Evolutionary conservation across 352 stramenopile genomes (phyloP).

Genomic region (Thalassiosira livingstoniorum): DNA sequence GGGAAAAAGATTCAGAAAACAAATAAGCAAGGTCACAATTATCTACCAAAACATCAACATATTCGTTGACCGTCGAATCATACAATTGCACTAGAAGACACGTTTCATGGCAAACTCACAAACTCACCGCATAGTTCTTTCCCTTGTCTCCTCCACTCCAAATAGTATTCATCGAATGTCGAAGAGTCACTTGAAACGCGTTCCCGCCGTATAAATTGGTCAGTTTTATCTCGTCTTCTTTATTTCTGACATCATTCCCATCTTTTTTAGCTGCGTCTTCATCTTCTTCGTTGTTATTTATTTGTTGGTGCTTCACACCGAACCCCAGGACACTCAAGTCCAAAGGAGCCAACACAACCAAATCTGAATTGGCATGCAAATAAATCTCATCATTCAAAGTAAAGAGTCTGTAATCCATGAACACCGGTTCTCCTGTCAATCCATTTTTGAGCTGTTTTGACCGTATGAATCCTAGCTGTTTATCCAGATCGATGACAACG

Average conservation of each 20-base stretch:
- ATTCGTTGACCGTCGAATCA: too few species aligned
- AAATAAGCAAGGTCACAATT: too few species aligned
- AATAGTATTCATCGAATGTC: constrained; percentile 46
- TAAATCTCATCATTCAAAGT: constrained; percentile 54
- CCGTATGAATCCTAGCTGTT: constrained; percentile 34
- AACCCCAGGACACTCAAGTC: constrained; percentile 35
- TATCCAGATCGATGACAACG: constrained; percentile 49
- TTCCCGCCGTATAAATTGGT: constrained; percentile 49
- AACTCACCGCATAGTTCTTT: constrained; percentile 57
- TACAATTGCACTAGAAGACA: too few species aligned
- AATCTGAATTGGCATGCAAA: constrained; percentile 48
- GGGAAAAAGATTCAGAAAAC: too few species aligned
- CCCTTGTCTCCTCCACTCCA: constrained; percentile 42
- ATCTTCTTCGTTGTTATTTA: not conserved
- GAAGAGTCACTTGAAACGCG: constrained; percentile 28
- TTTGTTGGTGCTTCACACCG: not conserved
- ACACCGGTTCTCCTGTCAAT: constrained; percentile 9
- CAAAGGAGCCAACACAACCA: constrained; percentile 27
- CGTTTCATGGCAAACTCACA: too few species aligned
- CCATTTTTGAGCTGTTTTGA: not conserved
- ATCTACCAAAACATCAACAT: too few species aligned
- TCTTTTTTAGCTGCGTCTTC: not conserved
- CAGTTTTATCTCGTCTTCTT: constrained; percentile 21
- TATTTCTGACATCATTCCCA: not conserved
- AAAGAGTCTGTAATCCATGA: constrained; percentile 68